Conservation (phyloP, 2,329 filamentous ascomycete species). For the Fusarium sp. region DNA sequence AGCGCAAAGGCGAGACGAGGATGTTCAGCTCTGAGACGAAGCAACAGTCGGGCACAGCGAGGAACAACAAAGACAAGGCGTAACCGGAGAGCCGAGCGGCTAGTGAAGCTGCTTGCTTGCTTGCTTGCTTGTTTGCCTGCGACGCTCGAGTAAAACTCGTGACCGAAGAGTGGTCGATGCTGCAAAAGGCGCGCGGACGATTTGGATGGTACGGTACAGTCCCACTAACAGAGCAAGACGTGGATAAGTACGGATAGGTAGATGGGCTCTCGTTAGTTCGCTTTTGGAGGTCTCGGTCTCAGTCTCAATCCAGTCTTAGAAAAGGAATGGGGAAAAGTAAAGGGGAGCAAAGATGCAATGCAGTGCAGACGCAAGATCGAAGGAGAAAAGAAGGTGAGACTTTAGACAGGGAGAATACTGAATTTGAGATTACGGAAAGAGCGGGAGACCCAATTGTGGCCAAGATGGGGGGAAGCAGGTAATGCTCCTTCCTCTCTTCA, state of each 20-base stretch:
- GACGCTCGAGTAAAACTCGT: slow-evolving; percentile 28
- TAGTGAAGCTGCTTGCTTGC: slow-evolving; percentile 25
- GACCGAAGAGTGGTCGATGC: slow-evolving; percentile 33
- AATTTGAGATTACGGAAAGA: slow-evolving; percentile 29
- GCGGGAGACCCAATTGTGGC: slow-evolving; percentile 28
- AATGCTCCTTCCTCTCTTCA: slow-evolving; percentile 17
- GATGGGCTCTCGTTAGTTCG: slow-evolving; percentile 12
- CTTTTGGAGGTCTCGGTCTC: slow-evolving; percentile 23
- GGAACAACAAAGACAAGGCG: slow-evolving; percentile 2
- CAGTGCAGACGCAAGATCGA: slow-evolving; percentile 6
- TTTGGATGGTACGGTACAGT: not conserved
- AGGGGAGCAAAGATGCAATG: slow-evolving; percentile 5
- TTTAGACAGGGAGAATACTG: slow-evolving; percentile 11
- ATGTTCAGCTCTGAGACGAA: slow-evolving; percentile 21
- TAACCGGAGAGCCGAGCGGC: slow-evolving; percentile 25
- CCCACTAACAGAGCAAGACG: slow-evolving; percentile 15
- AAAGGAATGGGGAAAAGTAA: slow-evolving; percentile 13
- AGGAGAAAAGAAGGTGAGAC: slow-evolving; percentile 11
- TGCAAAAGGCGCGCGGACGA: slow-evolving; percentile 11
- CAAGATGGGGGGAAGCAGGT: slow-evolving; percentile 29
- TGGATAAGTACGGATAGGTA: not conserved
- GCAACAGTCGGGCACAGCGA: slow-evolving; percentile 12
- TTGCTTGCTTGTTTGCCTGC: slow-evolving; percentile 18
- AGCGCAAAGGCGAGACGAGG: slow-evolving; percentile 20
- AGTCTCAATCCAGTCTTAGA: slow-evolving; percentile 27